Conservation (phyloP, 306 rosid species). For the Arachis hypogaea region DNA sequence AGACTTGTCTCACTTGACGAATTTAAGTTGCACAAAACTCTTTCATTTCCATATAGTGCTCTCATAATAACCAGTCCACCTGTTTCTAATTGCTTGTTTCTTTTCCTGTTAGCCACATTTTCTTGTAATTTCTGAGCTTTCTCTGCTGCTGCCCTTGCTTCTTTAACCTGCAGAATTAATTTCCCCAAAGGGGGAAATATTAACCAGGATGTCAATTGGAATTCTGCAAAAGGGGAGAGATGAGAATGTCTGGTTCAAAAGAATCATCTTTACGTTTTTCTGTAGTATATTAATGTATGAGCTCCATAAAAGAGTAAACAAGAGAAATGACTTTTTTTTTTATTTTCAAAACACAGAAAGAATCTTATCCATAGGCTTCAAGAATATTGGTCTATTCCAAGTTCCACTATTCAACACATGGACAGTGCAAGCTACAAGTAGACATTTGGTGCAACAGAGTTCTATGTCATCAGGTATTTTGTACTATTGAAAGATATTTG, state of each 20-base stretch:
- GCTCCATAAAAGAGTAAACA: slow-evolving; percentile 2
- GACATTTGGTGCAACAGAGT: slow-evolving; percentile 4
- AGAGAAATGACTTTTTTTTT: neutral
- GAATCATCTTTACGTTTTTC: neutral
- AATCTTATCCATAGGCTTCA: slow-evolving; percentile 1
- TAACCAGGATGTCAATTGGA: slow-evolving; percentile 22
- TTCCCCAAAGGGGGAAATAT: slow-evolving; percentile 2
- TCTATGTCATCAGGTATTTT: slow-evolving; percentile 13
- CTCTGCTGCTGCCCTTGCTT: slow-evolving; percentile 83
- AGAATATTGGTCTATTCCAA: neutral
- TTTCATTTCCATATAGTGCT: slow-evolving; percentile 73
- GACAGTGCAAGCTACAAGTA: slow-evolving; percentile 17
- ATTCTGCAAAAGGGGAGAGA: slow-evolving; percentile 10
- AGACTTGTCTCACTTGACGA: slow-evolving; percentile 53
- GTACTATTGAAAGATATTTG: neutral
- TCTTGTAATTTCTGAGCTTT: slow-evolving; percentile 85
- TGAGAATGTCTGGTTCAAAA: neutral
- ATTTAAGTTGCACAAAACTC: slow-evolving; percentile 52
- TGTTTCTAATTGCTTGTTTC: slow-evolving; percentile 69
- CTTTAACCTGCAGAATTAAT: slow-evolving; percentile 61
- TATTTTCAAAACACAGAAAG: slow-evolving; percentile 19
- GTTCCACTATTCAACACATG: neutral
- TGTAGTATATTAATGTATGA: neutral
- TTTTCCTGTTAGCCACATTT: slow-evolving; percentile 89
- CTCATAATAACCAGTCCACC: slow-evolving; percentile 74